These are phyloP conservation scores for Ceriops zippeliana DNA, from an alignment of 345 rosid genomes.

Conservation along the genomic window DNA sequence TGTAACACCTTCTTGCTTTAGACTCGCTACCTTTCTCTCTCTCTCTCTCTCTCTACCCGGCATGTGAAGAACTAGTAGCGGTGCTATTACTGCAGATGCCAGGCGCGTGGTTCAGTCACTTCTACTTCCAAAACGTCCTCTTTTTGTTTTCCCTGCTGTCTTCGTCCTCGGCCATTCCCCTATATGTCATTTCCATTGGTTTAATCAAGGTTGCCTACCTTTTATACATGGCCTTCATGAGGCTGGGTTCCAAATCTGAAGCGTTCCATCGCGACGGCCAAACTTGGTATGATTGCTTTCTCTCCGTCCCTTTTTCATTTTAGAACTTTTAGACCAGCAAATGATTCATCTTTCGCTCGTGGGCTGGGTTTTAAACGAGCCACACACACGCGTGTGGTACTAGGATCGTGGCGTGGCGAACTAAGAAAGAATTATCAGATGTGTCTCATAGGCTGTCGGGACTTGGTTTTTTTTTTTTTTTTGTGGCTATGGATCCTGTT, in stretches of 20 bases:
- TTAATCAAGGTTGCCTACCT: neutral
- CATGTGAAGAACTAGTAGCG: neutral
- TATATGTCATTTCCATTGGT: neutral
- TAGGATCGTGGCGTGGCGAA: too few relatives aligned
- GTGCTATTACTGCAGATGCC: neutral
- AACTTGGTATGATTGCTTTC: conserved; percentile 38
- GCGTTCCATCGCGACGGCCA: conserved; percentile 66
- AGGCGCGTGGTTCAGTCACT: neutral
- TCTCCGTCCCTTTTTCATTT: neutral
- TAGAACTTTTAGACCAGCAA: neutral
- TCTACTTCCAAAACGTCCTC: neutral
- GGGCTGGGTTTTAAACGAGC: too few relatives aligned
- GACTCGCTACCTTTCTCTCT: conserved; percentile 14
- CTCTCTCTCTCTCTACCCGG: neutral
- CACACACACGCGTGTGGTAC: too few relatives aligned
- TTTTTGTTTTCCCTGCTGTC: neutral
- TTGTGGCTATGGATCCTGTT: too few relatives aligned
- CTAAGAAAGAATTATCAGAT: too few relatives aligned
- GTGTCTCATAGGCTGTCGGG: too few relatives aligned
- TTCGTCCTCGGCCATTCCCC: neutral
- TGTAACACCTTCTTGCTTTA: conserved; percentile 11
- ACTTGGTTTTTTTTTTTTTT: too few relatives aligned
- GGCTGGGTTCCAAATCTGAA: conserved; percentile 88
- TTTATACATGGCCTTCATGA: conserved; percentile 68
- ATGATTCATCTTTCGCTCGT: neutral